Evolutionary conservation across 345 rosid genomes (phyloP).

Genomic region (Hypericum androsaemum): DNA sequence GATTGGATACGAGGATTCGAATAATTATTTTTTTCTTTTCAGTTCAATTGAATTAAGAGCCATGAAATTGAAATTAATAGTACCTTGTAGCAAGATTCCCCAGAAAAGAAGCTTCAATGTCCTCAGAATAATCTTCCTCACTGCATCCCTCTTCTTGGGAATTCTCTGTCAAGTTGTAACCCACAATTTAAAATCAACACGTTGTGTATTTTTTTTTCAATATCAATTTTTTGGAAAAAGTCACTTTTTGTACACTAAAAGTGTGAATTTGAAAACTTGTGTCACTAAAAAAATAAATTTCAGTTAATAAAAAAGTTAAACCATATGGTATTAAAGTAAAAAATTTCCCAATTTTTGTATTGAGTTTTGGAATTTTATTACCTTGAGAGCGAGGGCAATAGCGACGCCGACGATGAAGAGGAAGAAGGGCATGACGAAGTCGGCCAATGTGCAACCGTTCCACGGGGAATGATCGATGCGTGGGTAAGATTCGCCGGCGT

Average conservation of each 20-base stretch:
- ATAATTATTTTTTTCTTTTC: no score
- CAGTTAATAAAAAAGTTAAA: no score
- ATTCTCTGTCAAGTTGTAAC: constrained; percentile 29
- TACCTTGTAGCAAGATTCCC: constrained; percentile 63
- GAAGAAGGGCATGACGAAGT: constrained; percentile 65
- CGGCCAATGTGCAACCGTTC: constrained; percentile 59
- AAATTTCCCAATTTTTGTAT: not conserved
- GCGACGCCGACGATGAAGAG: constrained; percentile 65
- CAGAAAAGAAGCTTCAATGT: constrained; percentile 64
- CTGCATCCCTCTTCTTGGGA: constrained; percentile 29
- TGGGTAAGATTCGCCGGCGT: constrained; percentile 44
- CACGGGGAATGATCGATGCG: constrained; percentile 57
- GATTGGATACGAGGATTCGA: no score
- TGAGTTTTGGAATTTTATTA: no score
- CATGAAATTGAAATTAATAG: no score
- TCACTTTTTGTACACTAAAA: no score
- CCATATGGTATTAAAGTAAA: not conserved
- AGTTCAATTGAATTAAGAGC: no score
- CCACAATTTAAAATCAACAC: no score
- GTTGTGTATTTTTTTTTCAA: no score
- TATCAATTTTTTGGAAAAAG: no score
- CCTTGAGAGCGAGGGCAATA: constrained; percentile 64
- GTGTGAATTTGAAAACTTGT: no score
- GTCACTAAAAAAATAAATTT: not conserved
- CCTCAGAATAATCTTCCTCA: constrained; percentile 40